Percentiles rank a stretch among this genome's conserved stretches.
Conservation (phyloP, 805 yeast species). For the Yarrowia sp. region DNA sequence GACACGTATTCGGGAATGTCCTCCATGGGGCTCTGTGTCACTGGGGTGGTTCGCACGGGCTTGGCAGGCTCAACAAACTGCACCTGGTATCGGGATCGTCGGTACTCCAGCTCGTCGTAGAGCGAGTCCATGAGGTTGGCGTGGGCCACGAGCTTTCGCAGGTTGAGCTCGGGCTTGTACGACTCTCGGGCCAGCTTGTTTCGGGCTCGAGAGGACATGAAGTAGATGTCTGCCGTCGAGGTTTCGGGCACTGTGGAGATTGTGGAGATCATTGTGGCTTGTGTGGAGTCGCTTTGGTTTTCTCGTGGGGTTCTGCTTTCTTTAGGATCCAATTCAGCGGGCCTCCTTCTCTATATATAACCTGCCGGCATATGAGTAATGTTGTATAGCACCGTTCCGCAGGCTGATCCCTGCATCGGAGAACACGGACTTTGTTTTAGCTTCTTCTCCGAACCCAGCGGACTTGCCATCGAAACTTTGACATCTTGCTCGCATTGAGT, state of each 20-base stretch:
- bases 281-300: not conserved
- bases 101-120: constrained; percentile 30
- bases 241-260: constrained; percentile 13
- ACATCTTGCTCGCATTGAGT: not conserved
- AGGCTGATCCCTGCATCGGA: constrained; percentile 35
- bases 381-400: constrained; percentile 19
- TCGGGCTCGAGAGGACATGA: constrained; percentile 29
- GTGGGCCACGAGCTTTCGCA: constrained; percentile 36
- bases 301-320: not conserved
- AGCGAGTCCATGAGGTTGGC: constrained; percentile 33
- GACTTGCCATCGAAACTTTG: not conserved
- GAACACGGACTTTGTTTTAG: constrained; percentile 9
- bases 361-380: constrained; percentile 5
- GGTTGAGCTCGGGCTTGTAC: constrained; percentile 17
- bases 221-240: constrained; percentile 31
- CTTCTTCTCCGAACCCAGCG: not conserved
- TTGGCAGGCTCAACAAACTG: constrained; percentile 27
- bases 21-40: not conserved
- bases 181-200: constrained; percentile 29
- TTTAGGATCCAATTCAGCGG: not conserved
- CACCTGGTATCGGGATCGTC: constrained; percentile 29
- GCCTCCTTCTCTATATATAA: constrained; percentile 2
- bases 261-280: not conserved
- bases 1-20: constrained; percentile 27
- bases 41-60: not conserved